Evolutionary conservation across 2,329 filamentous ascomycete species (phyloP), one percentile per base, ranked within the genome.

Genomic region (Aaosphaeria pasadenensis): DNA sequence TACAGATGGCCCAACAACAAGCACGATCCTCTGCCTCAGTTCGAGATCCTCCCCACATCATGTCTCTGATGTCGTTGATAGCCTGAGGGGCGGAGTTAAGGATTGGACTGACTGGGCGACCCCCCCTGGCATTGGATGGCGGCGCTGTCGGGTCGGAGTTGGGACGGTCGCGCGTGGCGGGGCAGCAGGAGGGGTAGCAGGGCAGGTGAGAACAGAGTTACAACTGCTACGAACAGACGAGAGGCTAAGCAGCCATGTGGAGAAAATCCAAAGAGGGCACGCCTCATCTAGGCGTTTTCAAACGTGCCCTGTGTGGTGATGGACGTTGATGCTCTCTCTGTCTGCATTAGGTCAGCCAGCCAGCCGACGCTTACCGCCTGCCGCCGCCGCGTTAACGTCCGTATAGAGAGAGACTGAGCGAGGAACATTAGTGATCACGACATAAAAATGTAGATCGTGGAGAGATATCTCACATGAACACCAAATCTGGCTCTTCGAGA

Each of bases 111-210:
- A 24, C 17, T 24, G 17, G 17, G 17, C 17, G 17, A 24, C 17
- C 39, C 11, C 4, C 7, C 42, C 44, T 45, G 48, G 32, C 41
- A 24, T 24, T 24, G 17, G 45, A 47, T 45, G 42, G 43, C 41
- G 46, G 46, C 46, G 42, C 24, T 45, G 49, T 24, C 17, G 17
- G 17, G 17, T 24, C 49, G 42, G 46, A 51, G 42, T 48, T 45
- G 45, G 41, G 11, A 5, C 7, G 30, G 7, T 40, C 42, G 5
- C n/a, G 11, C 11, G 39, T n/a, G 41, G 39, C 43, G 33, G n/a
- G 33, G 46, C 30, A 13, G 13, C 11, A 33, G 13, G 33, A 45
- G 11, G 42, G 39, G 39, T 9, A 41, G 24, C 7, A 24, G 28
- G 43, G 41, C 6, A 11, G 30, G 42, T 41, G 7, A 48, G 38